Conservation (phyloP, 202 grass and related monocot species). For the Setaria viridis region DNA sequence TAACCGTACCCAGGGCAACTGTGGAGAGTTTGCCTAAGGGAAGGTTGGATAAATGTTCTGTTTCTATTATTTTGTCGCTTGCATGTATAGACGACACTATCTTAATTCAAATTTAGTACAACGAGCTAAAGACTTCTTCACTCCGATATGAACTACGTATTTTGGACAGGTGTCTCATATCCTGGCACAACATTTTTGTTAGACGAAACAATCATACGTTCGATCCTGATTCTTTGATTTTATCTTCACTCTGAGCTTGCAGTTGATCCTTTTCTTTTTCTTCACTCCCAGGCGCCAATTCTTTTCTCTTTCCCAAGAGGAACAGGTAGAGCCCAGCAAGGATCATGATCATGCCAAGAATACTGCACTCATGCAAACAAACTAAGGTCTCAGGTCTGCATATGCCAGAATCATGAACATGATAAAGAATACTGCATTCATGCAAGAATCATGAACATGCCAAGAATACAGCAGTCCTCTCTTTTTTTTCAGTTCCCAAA, state of each 20-base stretch:
- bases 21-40: too few relatives aligned
- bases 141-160: background rate
- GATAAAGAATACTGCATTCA: too few relatives aligned
- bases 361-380: constrained; percentile 36
- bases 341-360: constrained; percentile 58
- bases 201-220: constrained; percentile 24
- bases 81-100: background rate
- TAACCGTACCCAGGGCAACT: too few relatives aligned
- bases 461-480: background rate
- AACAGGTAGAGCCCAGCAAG: constrained; percentile 57
- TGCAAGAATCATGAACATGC: too few relatives aligned
- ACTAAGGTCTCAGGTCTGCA: background rate
- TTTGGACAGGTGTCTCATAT: background rate
- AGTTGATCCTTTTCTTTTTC: constrained; percentile 18
- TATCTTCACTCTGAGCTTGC: background rate
- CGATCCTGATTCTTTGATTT: constrained; percentile 9
- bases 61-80: background rate
- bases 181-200: background rate
- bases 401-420: background rate
- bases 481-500: background rate
- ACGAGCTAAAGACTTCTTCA: background rate
- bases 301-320: constrained; percentile 49
- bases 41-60: too few relatives aligned
- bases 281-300: background rate
- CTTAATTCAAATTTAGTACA: background rate